Evolutionary conservation across 805 yeast species (phyloP), one percentile per base, ranked within the genome.

Genomic region (Lipomyces kockii): DNA sequence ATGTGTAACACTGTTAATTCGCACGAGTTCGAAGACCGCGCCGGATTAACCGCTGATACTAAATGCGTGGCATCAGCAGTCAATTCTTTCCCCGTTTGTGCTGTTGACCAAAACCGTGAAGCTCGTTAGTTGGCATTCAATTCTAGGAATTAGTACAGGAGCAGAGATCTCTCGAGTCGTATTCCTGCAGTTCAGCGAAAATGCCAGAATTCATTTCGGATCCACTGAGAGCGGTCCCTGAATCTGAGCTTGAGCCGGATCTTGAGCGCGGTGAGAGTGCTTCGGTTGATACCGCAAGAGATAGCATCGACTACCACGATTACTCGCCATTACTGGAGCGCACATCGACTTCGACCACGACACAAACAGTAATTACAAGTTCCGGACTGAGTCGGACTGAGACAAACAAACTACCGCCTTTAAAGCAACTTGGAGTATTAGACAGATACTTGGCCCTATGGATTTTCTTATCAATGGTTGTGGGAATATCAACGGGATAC

Each of bases 401-500:
- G 29, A 59, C 71, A 3, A 68, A 61, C 20, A 55, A 65, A 49
- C 51, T 37, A 3, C 62, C 69, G 43, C 69, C 69, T 7, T 37
- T 64, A 14, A 51, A 66, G 61, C 71, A 66, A 39, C 63, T 72
- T 32, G 66, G 69, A 3, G 57, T 57, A 29, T 39, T 72, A 29
- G 76, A 74, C 58, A 54, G 71, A 37, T 62, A 67, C 17, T 67
- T 74, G 39, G 61, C 75, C 5, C 29, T 74, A 49, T 74, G 75
- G 74, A 74, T 74, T 55, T 55, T 74, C 39, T 63, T 74, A 14
- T 66, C 71, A 57, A 74, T 74, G 76, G 60, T 61, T 1, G 60
- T 69, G 6, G 77, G 77, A 3, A 61, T 75, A 34, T 49, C 75
- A 8, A 62, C 75, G 5, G 75, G 75, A 22, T 60, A 73, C 58